Percentiles rank a stretch among this genome's conserved stretches.
Conservation (phyloP, 495 filamentous ascomycete genomes). For the Immersiella caudata region DNA sequence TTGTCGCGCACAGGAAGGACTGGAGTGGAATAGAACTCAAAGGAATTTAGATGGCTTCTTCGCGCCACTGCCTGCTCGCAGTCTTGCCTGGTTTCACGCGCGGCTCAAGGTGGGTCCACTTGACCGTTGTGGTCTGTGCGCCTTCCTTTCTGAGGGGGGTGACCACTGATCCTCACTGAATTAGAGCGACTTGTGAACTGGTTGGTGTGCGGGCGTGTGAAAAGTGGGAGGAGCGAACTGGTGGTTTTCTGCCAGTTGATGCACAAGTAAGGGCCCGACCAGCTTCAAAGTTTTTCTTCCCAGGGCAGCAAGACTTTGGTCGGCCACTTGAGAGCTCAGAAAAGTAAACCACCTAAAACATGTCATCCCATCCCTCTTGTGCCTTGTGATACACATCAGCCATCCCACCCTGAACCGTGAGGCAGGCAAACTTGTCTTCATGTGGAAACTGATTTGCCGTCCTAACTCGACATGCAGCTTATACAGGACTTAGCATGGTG, state of each 20-base stretch:
- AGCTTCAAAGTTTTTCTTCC: too few relatives aligned
- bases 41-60: constrained; percentile 3
- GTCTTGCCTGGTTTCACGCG: constrained; percentile 8
- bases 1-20: neutral
- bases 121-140: constrained; percentile 10
- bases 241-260: too few relatives aligned
- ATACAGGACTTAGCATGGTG: neutral
- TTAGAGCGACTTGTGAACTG: neutral
- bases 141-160: neutral
- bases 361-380: too few relatives aligned
- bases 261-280: too few relatives aligned
- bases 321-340: too few relatives aligned
- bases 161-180: neutral
- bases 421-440: too few relatives aligned
- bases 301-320: too few relatives aligned
- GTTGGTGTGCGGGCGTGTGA: neutral
- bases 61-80: neutral
- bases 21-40: neutral
- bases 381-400: too few relatives aligned
- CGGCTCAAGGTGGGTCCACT: constrained; percentile 13
- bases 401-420: too few relatives aligned
- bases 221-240: too few relatives aligned
- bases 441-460: neutral
- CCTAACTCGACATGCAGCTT: neutral
- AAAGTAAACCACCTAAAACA: too few relatives aligned